These are phyloP conservation scores for Solanum etuberosum DNA, from an alignment of 257 asterid genomes.

Conservation along the genomic window DNA sequence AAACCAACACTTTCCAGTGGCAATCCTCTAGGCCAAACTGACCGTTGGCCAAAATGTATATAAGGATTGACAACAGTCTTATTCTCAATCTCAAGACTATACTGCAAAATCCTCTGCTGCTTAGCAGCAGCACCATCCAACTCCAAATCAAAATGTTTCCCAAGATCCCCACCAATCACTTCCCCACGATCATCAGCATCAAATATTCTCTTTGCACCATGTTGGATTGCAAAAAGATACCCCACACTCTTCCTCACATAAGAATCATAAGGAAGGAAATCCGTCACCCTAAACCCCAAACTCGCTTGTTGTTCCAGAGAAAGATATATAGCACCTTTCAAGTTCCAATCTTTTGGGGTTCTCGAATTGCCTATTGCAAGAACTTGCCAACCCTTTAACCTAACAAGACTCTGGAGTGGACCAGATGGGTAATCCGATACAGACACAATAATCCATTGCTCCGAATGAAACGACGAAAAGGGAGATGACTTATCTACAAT, in stretches of 20 bases:
- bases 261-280: conserved; percentile 92
- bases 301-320: conserved; percentile 85
- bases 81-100: conserved; percentile 79
- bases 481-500: conserved; percentile 58
- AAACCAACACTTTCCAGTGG: conserved; percentile 92
- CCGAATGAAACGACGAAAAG: conserved; percentile 57
- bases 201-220: conserved; percentile 84
- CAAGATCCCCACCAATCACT: conserved; percentile 71
- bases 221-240: conserved; percentile 85
- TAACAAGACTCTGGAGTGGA: conserved; percentile 36
- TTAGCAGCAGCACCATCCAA: conserved; percentile 63
- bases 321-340: conserved; percentile 74
- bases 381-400: conserved; percentile 84
- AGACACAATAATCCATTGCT: conserved; percentile 84
- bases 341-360: conserved; percentile 81
- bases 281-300: conserved; percentile 70
- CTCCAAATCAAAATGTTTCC: conserved; percentile 85
- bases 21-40: conserved; percentile 95
- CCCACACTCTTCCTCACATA: conserved; percentile 85
- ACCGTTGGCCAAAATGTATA: conserved; percentile 87
- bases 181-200: conserved; percentile 89
- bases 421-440: conserved; percentile 75
- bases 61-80: conserved; percentile 86
- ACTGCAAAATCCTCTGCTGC: conserved; percentile 75
- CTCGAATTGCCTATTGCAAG: conserved; percentile 86